Percentiles rank a stretch among this genome's conserved stretches.
phyloP scores from a whole-genome alignment of 257 asterid genomes.

The Gentiana straminea region DNA sequence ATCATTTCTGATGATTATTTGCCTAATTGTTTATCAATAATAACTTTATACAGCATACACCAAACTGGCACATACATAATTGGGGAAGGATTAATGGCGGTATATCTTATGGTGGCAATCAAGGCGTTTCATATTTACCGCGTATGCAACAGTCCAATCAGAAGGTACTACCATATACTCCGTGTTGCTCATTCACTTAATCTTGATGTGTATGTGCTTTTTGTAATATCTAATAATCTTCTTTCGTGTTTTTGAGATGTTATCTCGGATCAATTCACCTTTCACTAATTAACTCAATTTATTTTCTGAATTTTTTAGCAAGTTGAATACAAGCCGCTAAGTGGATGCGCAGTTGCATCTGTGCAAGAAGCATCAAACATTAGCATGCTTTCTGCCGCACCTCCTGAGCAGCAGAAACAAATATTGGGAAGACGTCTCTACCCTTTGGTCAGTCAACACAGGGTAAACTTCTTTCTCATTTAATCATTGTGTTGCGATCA shows the following conservation, averaged over 20 bases:
- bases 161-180: not conserved
- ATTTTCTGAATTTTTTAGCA: too few species aligned
- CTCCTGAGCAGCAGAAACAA: constrained; percentile 63
- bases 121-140: constrained; percentile 21
- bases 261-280: too few species aligned
- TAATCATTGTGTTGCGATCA: too few species aligned
- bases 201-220: too few species aligned
- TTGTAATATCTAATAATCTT: too few species aligned
- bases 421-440: constrained; percentile 68
- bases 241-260: too few species aligned
- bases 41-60: constrained; percentile 48
- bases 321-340: not conserved
- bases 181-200: too few species aligned
- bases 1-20: too few species aligned
- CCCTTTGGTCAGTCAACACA: constrained; percentile 55
- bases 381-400: constrained; percentile 58
- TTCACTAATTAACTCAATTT: too few species aligned
- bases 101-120: constrained; percentile 33
- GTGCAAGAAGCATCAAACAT: constrained; percentile 40
- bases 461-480: constrained; percentile 24
- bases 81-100: constrained; percentile 18
- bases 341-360: constrained; percentile 26
- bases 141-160: constrained; percentile 28
- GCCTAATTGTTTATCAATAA: not conserved
- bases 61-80: constrained; percentile 14